Evolutionary conservation across 208 protist genomes (phyloP), one percentile per base, ranked within the genome.

Genomic region (Wallacemonas sp.): DNA sequence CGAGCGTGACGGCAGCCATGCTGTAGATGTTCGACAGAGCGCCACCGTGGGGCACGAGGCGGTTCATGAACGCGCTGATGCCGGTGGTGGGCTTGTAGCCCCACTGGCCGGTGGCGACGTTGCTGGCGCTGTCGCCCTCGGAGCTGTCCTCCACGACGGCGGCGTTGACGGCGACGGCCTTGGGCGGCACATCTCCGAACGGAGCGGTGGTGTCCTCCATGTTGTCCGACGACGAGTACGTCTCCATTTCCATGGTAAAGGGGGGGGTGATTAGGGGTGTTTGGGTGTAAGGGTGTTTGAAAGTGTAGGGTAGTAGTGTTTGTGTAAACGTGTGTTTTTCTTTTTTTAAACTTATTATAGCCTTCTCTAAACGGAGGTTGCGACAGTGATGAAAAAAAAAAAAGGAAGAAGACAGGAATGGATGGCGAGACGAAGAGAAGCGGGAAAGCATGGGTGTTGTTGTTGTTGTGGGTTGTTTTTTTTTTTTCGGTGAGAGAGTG

Each of bases 1-100:
- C 87, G 31, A 96, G 79, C 28, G 87, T 93, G 11, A 87, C 83
- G n/a, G 79, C 72, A 10, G 81, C 85, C 23, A 96, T 77, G 63
- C 80, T 94, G 70, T 88, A 91, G 38, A 78, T 77, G 66, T 81
- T 89, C 14, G 87, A 84, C 25, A 91, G 61, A 25, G 61, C 52
- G 29, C 87, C 89, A 49, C 91, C 89, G 72, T 92, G 81, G 2
- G 88, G 88, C 33, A 94, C 78, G 26, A 88, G 20, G 39, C 55
- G 57, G 67, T 83, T 86, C 46, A 86, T 64, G n/a, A 70, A 25
- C 7, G 49, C 57, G 44, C 61, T 63, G 46, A 86, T 62, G 25
- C 45, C 10, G 67, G 75, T 79, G n/a, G 33, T 59, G 1, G 84
- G 79, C 42, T 70, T 65, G 70, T 81, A 84, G 20, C 67, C 39